These are phyloP conservation scores for Colletotrichum falcatum DNA, from an alignment of 2,329 filamentous ascomycete genomes.

Conservation along the genomic window DNA sequence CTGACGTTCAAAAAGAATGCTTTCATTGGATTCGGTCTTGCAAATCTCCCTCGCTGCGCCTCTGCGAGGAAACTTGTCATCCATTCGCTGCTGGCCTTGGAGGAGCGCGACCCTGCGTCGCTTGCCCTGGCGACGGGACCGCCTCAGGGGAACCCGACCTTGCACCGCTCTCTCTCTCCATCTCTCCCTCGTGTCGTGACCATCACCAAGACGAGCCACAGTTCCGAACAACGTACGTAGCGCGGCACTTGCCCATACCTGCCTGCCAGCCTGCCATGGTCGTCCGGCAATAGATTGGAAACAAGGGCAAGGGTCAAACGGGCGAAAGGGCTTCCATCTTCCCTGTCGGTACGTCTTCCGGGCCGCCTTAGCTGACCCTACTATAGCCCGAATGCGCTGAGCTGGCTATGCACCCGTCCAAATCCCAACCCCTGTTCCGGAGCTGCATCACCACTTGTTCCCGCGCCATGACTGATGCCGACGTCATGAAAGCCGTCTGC, in stretches of 20 bases:
- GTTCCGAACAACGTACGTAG: background rate
- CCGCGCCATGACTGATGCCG: constrained; percentile 32
- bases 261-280: background rate
- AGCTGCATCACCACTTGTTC: constrained; percentile 33
- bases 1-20: constrained; percentile 36
- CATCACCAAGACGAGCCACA: constrained; percentile 28
- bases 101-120: constrained; percentile 26
- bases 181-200: constrained; percentile 15
- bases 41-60: constrained; percentile 15
- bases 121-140: constrained; percentile 2
- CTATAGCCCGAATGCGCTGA: constrained; percentile 34
- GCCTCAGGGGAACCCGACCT: constrained; percentile 31
- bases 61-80: background rate
- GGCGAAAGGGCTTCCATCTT: constrained; percentile 27
- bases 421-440: constrained; percentile 32
- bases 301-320: constrained; percentile 33
- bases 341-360: constrained; percentile 26
- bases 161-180: constrained; percentile 8
- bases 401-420: constrained; percentile 35
- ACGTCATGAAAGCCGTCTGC: constrained; percentile 39
- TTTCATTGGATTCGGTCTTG: constrained; percentile 15
- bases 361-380: constrained; percentile 23
- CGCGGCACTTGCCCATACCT: background rate
- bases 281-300: constrained; percentile 29
- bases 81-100: constrained; percentile 30